Evolutionary conservation across 1,284 basidiomycete genomes (phyloP).

Genomic region (Vanrija humicola): DNA sequence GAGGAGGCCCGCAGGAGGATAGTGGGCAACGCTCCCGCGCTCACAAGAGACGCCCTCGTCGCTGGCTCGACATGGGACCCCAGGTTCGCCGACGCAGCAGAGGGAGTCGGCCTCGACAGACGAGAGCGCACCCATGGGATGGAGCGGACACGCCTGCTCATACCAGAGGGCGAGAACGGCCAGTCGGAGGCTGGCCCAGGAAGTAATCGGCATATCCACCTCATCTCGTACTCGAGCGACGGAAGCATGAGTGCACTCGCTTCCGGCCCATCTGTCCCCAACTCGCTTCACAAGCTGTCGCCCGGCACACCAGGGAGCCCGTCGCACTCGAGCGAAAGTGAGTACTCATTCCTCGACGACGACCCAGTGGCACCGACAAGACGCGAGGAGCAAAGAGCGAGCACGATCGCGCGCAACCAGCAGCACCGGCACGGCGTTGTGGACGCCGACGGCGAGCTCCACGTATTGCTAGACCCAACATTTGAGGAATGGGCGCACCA

Average conservation of each 20-base stretch:
- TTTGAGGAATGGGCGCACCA: constrained; percentile 15
- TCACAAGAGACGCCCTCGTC: too few species aligned
- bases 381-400: too few species aligned
- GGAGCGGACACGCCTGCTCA: not conserved
- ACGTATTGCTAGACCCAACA: constrained; percentile 7
- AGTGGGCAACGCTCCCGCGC: not conserved
- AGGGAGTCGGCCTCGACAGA: not conserved
- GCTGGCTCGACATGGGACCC: too few species aligned
- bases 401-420: not conserved
- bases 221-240: constrained; percentile 15
- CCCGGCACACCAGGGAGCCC: constrained; percentile 1
- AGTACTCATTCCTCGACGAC: constrained; percentile 15
- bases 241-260: constrained; percentile 2
- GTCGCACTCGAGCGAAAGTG: constrained; percentile 15
- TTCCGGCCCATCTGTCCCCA: not conserved
- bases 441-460: constrained; percentile 11
- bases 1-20: not conserved
- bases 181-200: constrained; percentile 1
- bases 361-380: not conserved
- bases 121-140: not conserved
- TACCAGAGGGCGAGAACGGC: not conserved
- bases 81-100: too few species aligned
- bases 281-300: not conserved
- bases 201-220: constrained; percentile 17
- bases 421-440: constrained; percentile 5